Evolutionary conservation across 192 early-diverging fungal species (phyloP).

Genomic region (Cladochytrium replicatum): DNA sequence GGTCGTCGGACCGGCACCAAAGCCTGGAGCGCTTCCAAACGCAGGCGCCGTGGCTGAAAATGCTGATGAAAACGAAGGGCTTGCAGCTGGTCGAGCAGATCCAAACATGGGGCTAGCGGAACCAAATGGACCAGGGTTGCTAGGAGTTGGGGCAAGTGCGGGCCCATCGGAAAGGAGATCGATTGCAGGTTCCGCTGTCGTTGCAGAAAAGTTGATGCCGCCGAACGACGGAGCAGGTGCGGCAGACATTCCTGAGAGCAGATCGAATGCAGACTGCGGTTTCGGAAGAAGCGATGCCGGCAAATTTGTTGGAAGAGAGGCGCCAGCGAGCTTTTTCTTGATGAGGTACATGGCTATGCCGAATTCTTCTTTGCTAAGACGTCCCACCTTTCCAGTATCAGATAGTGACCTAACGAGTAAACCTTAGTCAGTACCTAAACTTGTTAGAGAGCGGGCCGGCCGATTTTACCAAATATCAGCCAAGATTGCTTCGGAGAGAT

Average conservation of each 20-base stretch:
- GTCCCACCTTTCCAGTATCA: constrained; percentile 22
- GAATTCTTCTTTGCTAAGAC: constrained; percentile 37
- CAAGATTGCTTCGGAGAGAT: constrained; percentile 51
- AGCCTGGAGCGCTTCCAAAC: not conserved
- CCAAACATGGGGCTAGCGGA: not conserved
- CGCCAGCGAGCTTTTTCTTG: constrained; percentile 22
- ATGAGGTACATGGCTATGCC: constrained; percentile 37
- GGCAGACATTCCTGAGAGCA: too few relatives aligned
- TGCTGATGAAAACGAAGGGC: not conserved
- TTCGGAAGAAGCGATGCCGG: constrained; percentile 52
- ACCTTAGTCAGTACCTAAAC: not conserved
- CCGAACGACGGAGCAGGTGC: not conserved
- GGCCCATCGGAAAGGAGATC: constrained; percentile 38
- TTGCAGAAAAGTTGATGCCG: not conserved
- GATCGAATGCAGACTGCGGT: constrained; percentile 18
- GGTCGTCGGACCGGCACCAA: not conserved
- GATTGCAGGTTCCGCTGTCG: constrained; percentile 7
- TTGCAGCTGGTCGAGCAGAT: too few relatives aligned
- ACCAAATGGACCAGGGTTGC: not conserved
- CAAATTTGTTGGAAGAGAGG: constrained; percentile 27
- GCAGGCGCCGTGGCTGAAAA: constrained; percentile 1
- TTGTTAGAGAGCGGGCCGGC: constrained; percentile 7
- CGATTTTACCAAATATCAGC: constrained; percentile 64
- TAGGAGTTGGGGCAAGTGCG: not conserved
- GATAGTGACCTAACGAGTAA: constrained; percentile 12